phyloP scores from a whole-genome alignment of 108 stramenopile genomes.

The Stephanodiscus minutulus region DNA sequence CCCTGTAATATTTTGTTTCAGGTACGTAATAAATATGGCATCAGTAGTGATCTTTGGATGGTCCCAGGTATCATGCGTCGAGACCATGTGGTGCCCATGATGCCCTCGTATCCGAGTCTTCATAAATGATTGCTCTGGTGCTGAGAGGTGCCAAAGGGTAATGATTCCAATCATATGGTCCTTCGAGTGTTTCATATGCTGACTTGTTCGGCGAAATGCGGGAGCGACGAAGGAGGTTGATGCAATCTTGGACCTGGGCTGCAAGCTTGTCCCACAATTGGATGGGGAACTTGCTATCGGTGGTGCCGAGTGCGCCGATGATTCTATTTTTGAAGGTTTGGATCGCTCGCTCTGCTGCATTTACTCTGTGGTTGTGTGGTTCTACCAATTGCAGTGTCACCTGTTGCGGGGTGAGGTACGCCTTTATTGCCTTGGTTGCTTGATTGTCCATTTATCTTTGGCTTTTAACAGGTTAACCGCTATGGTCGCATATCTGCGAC shows the following conservation, averaged over 20 bases:
- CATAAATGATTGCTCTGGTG: slow-evolving; percentile 18
- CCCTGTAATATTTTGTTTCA: too few relatives aligned
- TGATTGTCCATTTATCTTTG: background rate
- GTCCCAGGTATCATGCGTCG: slow-evolving; percentile 35
- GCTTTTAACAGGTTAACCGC: too few relatives aligned
- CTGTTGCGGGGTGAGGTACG: background rate
- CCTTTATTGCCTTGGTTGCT: background rate
- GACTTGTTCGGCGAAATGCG: slow-evolving; percentile 37
- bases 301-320: slow-evolving; percentile 34
- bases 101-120: slow-evolving; percentile 1
- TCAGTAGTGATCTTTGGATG: slow-evolving; percentile 16
- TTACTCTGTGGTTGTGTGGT: slow-evolving; percentile 17
- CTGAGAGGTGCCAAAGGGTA: slow-evolving; percentile 57
- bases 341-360: slow-evolving; percentile 54
- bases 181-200: slow-evolving; percentile 19
- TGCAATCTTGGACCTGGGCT: slow-evolving; percentile 32
- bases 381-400: background rate
- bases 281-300: slow-evolving; percentile 37
- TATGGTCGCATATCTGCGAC: too few relatives aligned
- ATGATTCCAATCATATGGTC: slow-evolving; percentile 43
- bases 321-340: slow-evolving; percentile 50
- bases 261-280: slow-evolving; percentile 39
- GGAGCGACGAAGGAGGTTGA: slow-evolving; percentile 41
- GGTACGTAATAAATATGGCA: too few relatives aligned
- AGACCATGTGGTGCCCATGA: slow-evolving; percentile 23